These are phyloP conservation scores for Leptodermis oblonga DNA, from an alignment of 257 asterid genomes.

Conservation along the genomic window DNA sequence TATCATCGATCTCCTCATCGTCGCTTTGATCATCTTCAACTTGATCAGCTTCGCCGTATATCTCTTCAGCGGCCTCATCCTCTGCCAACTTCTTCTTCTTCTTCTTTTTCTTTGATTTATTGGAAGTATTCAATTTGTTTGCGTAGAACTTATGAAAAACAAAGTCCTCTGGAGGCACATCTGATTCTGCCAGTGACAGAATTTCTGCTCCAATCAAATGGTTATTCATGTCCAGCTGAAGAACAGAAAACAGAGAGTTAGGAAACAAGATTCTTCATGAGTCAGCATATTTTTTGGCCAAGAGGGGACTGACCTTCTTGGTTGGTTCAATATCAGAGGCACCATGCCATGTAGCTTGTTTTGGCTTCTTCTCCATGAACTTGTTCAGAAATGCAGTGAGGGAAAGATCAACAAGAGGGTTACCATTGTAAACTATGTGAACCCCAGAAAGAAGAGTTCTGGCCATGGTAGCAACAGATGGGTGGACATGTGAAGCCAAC, in stretches of 20 bases:
- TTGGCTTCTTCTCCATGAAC: conserved; percentile 96
- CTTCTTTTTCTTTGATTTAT: conserved; percentile 55
- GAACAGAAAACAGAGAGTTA: neutral
- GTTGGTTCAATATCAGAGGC: conserved; percentile 88
- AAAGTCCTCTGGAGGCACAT: conserved; percentile 80
- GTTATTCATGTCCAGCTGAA: conserved; percentile 67
- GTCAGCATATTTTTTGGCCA: neutral
- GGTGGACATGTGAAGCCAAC: conserved; percentile 84
- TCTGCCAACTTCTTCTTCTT: conserved; percentile 60
- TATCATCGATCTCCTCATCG: conserved; percentile 55
- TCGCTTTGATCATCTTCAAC: conserved; percentile 60
- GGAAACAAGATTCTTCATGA: neutral
- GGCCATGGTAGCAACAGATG: conserved; percentile 97
- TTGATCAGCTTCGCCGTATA: conserved; percentile 45
- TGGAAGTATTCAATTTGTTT: conserved; percentile 64
- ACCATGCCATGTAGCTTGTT: conserved; percentile 82
- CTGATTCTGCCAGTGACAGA: conserved; percentile 63
- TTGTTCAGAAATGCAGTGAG: conserved; percentile 82
- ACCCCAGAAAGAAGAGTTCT: conserved; percentile 83
- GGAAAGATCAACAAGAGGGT: conserved; percentile 79
- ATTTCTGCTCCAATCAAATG: conserved; percentile 83
- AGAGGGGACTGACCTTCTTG: conserved; percentile 55
- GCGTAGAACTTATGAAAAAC: conserved; percentile 87
- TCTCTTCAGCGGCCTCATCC: conserved; percentile 73
- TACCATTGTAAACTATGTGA: conserved; percentile 76